phyloP scores from a whole-genome alignment of 495 filamentous ascomycete genomes.

The Aspergillus affinis region DNA sequence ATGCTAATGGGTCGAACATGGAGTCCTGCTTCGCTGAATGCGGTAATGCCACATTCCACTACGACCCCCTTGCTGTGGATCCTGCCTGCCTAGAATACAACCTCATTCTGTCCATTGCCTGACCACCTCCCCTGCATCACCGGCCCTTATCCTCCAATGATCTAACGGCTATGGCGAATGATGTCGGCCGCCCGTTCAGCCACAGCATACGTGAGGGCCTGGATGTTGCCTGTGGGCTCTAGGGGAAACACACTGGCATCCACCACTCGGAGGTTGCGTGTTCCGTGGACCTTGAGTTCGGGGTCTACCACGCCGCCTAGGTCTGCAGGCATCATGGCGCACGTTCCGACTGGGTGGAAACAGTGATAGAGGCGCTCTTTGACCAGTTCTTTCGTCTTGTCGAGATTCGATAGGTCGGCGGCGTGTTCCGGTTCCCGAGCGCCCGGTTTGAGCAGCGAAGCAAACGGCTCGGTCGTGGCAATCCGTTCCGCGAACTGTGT shows the following conservation, averaged over 20 bases:
- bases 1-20: background rate
- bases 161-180: constrained; percentile 29
- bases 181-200: constrained; percentile 56
- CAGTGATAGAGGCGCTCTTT: constrained; percentile 19
- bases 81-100: background rate
- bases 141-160: background rate
- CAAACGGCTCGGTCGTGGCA: constrained; percentile 35
- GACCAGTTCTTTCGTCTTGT: constrained; percentile 22
- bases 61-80: background rate
- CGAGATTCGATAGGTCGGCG: constrained; percentile 17
- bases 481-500: constrained; percentile 42
- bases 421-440: constrained; percentile 12
- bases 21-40: constrained; percentile 7
- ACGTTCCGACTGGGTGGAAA: constrained; percentile 25
- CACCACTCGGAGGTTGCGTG: constrained; percentile 46
- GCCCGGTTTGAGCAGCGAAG: constrained; percentile 23
- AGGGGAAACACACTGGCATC: constrained; percentile 58
- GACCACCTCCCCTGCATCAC: background rate
- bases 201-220: constrained; percentile 52
- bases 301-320: constrained; percentile 42
- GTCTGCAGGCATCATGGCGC: constrained; percentile 49
- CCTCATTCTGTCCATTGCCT: background rate
- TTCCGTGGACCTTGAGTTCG: constrained; percentile 49
- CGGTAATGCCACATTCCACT: constrained; percentile 13
- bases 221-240: constrained; percentile 47